Percentiles rank a stretch among this genome's conserved stretches.
Conservation (phyloP, 768 basidiomycete genomes). For the Boletus pseudo-olivaceus region DNA sequence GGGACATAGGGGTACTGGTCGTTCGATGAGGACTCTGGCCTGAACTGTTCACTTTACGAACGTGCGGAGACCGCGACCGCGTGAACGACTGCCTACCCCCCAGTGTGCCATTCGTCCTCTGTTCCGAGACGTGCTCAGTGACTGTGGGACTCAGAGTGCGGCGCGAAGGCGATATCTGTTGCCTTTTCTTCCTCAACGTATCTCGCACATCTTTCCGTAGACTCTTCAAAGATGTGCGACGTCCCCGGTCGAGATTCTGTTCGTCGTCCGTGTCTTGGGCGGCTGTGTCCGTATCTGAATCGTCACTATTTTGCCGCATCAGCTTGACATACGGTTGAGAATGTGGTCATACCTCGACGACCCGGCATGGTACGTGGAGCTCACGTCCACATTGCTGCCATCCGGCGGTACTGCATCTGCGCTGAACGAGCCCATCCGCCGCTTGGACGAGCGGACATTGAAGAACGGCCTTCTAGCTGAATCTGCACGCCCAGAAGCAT, state of each 20-base stretch:
- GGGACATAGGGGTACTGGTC: slow-evolving; percentile 39
- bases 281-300: slow-evolving; percentile 48
- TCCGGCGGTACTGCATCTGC: slow-evolving; percentile 19
- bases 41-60: slow-evolving; percentile 33
- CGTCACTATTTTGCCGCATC: slow-evolving; percentile 40
- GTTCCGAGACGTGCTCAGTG: slow-evolving; percentile 30
- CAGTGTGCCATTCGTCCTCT: slow-evolving; percentile 32
- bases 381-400: slow-evolving; percentile 57
- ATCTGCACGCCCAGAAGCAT: slow-evolving; percentile 50
- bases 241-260: slow-evolving; percentile 40
- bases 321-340: slow-evolving; percentile 1
- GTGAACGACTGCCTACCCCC: slow-evolving; percentile 52
- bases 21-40: slow-evolving; percentile 36
- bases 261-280: slow-evolving; percentile 61
- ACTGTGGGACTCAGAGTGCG: slow-evolving; percentile 23
- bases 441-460: slow-evolving; percentile 26
- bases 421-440: slow-evolving; percentile 25
- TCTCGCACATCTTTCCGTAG: slow-evolving; percentile 26
- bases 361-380: slow-evolving; percentile 84
- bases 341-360: slow-evolving; percentile 62
- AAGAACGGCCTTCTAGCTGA: slow-evolving; percentile 36
- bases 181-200: slow-evolving; percentile 28
- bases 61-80: slow-evolving; percentile 68
- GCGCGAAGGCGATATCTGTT: slow-evolving; percentile 22
- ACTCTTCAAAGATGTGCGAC: slow-evolving; percentile 34